phyloP scores from a whole-genome alignment of 2,329 filamentous ascomycete species.

The Fusarium annulatum region DNA sequence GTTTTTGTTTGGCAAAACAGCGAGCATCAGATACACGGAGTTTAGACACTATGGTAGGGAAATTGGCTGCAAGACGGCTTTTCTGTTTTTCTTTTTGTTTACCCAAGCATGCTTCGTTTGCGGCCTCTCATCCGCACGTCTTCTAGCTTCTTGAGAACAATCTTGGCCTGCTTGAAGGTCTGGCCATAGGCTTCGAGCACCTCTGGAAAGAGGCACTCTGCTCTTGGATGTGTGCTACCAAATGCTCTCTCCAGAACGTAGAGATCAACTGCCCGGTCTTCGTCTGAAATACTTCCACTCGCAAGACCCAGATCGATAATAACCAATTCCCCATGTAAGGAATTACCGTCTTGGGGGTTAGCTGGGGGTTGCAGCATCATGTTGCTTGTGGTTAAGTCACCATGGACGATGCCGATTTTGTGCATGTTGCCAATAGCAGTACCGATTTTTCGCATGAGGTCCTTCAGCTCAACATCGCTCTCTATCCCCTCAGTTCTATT shows the following conservation, averaged over 20 bases:
- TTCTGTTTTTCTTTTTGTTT: constrained; percentile 31
- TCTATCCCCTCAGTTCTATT: constrained; percentile 53
- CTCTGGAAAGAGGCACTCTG: constrained; percentile 79
- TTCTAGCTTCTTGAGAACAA: constrained; percentile 84
- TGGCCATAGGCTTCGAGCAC: constrained; percentile 79
- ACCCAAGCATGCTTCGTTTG: constrained; percentile 98
- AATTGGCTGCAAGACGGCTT: constrained; percentile 43
- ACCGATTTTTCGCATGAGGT: constrained; percentile 78
- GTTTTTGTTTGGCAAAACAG: constrained; percentile 45
- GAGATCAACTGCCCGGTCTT: constrained; percentile 94
- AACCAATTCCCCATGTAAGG: constrained; percentile 78
- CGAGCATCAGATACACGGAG: constrained; percentile 50
- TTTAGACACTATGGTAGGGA: constrained; percentile 42
- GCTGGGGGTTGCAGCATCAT: constrained; percentile 76
- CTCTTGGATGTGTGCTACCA: constrained; percentile 90
- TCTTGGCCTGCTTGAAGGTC: constrained; percentile 78
- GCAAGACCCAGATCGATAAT: constrained; percentile 96
- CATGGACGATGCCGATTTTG: constrained; percentile 87
- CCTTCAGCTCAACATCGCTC: constrained; percentile 64
- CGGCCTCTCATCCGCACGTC: constrained; percentile 93
- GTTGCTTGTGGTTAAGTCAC: constrained; percentile 97
- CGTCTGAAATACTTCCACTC: constrained; percentile 81
- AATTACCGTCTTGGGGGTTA: constrained; percentile 33
- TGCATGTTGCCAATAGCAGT: constrained; percentile 80
- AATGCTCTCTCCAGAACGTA: constrained; percentile 97